These are phyloP conservation scores for Melampsora abietis-canadensis DNA, from an alignment of 1,284 basidiomycete species.

Conservation along the genomic window DNA sequence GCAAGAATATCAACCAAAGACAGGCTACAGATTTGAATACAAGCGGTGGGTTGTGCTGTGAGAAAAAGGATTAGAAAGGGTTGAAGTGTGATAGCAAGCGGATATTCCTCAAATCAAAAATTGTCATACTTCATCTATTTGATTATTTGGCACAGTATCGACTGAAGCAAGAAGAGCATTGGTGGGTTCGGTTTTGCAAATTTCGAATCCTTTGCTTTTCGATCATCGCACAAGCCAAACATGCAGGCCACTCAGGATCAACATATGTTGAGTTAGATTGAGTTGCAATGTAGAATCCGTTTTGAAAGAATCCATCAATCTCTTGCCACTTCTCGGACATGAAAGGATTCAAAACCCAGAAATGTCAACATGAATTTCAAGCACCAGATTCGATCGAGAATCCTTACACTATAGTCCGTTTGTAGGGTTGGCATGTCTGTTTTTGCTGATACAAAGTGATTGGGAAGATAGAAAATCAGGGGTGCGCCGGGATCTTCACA, in stretches of 20 bases:
- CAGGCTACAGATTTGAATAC: too few species aligned
- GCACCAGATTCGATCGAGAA: too few species aligned
- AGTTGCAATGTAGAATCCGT: conserved; percentile 32
- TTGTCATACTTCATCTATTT: too few species aligned
- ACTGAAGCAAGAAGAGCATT: conserved; percentile 31
- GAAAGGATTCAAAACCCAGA: neutral
- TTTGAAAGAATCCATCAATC: conserved; percentile 37
- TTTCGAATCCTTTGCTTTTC: conserved; percentile 27
- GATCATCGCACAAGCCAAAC: conserved; percentile 36
- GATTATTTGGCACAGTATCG: conserved; percentile 27
- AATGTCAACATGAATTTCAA: too few species aligned
- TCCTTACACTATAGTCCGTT: conserved; percentile 28
- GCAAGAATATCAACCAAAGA: too few species aligned
- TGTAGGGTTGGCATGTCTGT: conserved; percentile 38
- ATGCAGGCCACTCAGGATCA: conserved; percentile 41
- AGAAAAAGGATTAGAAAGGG: too few species aligned
- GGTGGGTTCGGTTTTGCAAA: conserved; percentile 2
- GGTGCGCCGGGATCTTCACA: conserved; percentile 15
- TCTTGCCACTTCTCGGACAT: conserved; percentile 19
- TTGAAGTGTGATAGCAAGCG: too few species aligned
- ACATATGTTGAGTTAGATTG: conserved; percentile 25
- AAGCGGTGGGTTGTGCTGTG: too few species aligned
- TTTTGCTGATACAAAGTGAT: conserved; percentile 21
- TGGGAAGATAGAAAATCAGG: conserved; percentile 34
- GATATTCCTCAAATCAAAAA: too few species aligned